Conservation (phyloP, 441 rosid genomes). For the Eutrema salsugineum region DNA sequence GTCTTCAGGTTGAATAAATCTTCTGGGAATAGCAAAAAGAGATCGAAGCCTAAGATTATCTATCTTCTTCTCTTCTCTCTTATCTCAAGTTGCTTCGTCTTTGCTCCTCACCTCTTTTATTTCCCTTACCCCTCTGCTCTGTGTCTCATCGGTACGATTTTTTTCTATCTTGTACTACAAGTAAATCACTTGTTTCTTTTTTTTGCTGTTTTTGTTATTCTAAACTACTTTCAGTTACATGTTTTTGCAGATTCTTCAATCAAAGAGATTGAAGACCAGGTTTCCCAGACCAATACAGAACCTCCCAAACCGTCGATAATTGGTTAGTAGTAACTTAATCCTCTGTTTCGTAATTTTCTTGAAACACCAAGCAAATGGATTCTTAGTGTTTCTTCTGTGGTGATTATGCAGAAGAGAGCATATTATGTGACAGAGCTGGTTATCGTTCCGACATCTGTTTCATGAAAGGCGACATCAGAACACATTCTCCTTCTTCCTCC, state of each 20-base stretch:
- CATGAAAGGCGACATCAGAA: conserved; percentile 91
- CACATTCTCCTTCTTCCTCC: conserved; percentile 63
- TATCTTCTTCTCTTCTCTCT: conserved; percentile 60
- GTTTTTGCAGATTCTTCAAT: conserved; percentile 17
- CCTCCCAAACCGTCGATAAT: conserved; percentile 2
- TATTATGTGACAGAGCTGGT: conserved; percentile 79
- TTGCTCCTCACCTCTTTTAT: conserved; percentile 48
- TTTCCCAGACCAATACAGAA: background rate
- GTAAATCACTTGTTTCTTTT: background rate
- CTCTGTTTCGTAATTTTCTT: background rate
- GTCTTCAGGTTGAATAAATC: background rate
- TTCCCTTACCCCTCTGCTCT: conserved; percentile 38
- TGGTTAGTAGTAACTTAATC: conserved; percentile 18
- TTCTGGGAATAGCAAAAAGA: conserved; percentile 28
- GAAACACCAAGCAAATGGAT: background rate
- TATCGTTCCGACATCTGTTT: conserved; percentile 75
- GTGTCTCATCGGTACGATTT: conserved; percentile 41
- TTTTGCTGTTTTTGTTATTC: background rate
- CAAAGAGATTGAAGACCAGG: conserved; percentile 14
- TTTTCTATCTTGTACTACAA: conserved; percentile 7
- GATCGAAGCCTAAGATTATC: conserved; percentile 61
- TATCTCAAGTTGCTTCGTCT: conserved; percentile 57
- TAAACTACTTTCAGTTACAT: background rate
- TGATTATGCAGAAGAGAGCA: conserved; percentile 37
- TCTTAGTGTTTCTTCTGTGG: background rate